Base-by-base conservation (phyloP, 2,329 filamentous ascomycete species). In the Colletotrichum sp. region DNA sequence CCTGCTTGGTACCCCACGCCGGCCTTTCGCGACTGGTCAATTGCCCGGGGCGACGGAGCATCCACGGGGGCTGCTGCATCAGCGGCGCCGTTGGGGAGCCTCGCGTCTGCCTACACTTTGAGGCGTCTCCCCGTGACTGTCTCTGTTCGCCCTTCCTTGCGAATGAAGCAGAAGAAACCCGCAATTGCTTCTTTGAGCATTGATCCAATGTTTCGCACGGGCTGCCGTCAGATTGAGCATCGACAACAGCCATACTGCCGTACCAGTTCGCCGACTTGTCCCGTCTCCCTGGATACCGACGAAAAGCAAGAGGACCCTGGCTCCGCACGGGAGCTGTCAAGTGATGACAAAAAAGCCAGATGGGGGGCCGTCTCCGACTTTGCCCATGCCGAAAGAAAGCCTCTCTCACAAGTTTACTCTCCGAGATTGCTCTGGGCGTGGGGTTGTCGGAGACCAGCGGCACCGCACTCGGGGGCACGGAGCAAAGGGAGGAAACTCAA, bases 221-320 rank as follows among this genome's bases (percentile, higher is more conserved):
- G 13, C n/a, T 12, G 60, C 69, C n/a, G 58, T 36, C 58, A 63
- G 26, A 58, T 48, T 32, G 26, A 55, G 13, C 36, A 34, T 52
- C 30, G n/a, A 43, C 16, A 64, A 32, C 52, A 34, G 43, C 24
- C n/a, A 21, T 34, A 52, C 43, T 52, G 43, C 43, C n/a, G 43
- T 52, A 52, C 21, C 36, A 18, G 12, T 2, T 34, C 64, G 63
- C 68, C 68, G 38, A 63, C 13, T 32, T 63, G 38, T 73, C 21
- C 70, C 58, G 73, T 75, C 66, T 58, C 70, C 70, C 34, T 65
- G 73, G 70, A 64, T 58, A 75, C 64, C 64, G 16, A 68, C 55
- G 55, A 26, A 61, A 60, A 73, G 64, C 36, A 73, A 68, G 26
- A 21, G 57, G 68, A 43, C 57, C 38, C 30, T 30, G 38, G 58